phyloP scores from a whole-genome alignment of 139 green algal species.

The Coelastrella sp. region DNA sequence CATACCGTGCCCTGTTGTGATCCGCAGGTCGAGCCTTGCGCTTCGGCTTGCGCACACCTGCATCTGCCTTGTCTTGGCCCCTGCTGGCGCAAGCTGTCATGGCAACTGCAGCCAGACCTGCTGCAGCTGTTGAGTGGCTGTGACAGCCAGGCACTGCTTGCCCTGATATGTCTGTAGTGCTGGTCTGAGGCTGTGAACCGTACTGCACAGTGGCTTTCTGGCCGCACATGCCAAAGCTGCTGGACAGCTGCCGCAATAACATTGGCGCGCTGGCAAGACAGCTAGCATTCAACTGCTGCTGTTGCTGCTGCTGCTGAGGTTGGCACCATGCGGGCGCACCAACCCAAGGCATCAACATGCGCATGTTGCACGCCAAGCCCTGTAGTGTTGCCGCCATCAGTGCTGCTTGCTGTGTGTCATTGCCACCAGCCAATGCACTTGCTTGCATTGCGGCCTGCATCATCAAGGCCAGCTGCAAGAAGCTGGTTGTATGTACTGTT shows the following conservation, averaged over 20 bases:
- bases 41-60: slow-evolving; percentile 35
- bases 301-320: slow-evolving; percentile 34
- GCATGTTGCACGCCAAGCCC: slow-evolving; percentile 30
- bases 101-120: slow-evolving; percentile 1
- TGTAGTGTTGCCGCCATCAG: slow-evolving; percentile 35
- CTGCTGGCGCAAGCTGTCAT: too few relatives aligned
- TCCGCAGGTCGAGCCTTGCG: neutral
- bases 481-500: slow-evolving; percentile 1
- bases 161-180: slow-evolving; percentile 21
- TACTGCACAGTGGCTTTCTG: slow-evolving; percentile 7
- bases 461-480: slow-evolving; percentile 34
- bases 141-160: slow-evolving; percentile 10
- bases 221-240: neutral
- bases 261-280: neutral
- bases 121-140: slow-evolving; percentile 18
- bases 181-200: slow-evolving; percentile 29
- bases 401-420: slow-evolving; percentile 18
- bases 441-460: slow-evolving; percentile 35
- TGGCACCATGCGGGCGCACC: slow-evolving; percentile 5
- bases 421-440: neutral
- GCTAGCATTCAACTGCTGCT: slow-evolving; percentile 14
- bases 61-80: too few relatives aligned
- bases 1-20: slow-evolving; percentile 14
- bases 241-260: slow-evolving; percentile 1
- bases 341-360: slow-evolving; percentile 6